Base-by-base conservation (phyloP, 306 rosid genomes). In the Rosa persica region DNA sequence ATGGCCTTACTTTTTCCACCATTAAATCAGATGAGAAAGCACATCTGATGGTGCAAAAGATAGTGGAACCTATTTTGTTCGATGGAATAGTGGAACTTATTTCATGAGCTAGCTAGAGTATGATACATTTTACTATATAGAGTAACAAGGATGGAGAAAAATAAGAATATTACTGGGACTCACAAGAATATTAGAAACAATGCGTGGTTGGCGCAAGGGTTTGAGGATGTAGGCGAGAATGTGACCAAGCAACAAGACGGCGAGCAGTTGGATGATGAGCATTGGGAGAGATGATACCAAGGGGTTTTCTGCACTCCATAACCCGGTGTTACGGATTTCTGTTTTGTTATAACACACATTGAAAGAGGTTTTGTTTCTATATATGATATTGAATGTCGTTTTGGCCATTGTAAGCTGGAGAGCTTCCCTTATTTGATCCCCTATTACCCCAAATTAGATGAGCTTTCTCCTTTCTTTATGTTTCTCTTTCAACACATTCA, bases 181-280 rank as follows among this genome's bases (percentile, higher is more conserved):
- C 74, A 84, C 87, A 34, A 84, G 82, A 49, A 80, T 80, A 19
- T 84, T 76, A 1, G 82, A 77, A 4, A 81, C 76, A 10, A 87
- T 78, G 12, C 82, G 90, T 0, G 90, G 82, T 36, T 84, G 80
- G 69, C 74, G 85, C 9, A 87, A 20, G 38, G 83, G 86, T 52
- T 58, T 82, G 42, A 87, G 47, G 34, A 44, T 2, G 58, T 76
- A 30, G 25, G 65, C 27, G 40, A 82, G 43, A 39, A 80, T 22
- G 51, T 83, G 86, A 71, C 72, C 73, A 57, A 74, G 7, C 47
- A 67, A 34, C 58, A 84, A 74, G 39, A 82, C 73, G 30, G 52
- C 49, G 77, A 76, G 6, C 3, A 87, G 78, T 66, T 87, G 86
- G 27, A 75, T 16, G 44, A 79, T 27, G 16, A 82, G 80, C 22